These are phyloP conservation scores for Mrakia gelida DNA, from an alignment of 768 basidiomycete genomes.

Conservation along the genomic window DNA sequence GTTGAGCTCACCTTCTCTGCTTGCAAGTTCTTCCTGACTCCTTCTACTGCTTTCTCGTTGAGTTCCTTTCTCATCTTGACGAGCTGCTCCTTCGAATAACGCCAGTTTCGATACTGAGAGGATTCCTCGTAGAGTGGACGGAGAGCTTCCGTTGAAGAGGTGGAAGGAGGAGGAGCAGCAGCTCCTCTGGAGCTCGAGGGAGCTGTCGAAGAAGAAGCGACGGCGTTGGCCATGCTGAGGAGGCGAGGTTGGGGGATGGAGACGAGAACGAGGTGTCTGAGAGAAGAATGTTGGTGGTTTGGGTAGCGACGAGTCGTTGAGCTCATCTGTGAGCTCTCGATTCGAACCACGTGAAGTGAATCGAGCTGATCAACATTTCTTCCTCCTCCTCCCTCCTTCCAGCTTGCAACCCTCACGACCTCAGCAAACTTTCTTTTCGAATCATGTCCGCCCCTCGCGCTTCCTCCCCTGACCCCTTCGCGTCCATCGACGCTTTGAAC, in stretches of 20 bases:
- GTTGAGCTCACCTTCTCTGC: constrained; percentile 60
- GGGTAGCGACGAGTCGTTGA: not conserved
- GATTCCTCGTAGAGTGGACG: constrained; percentile 59
- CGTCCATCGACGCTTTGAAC: constrained; percentile 26
- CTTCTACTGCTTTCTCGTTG: constrained; percentile 70
- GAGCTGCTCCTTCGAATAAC: constrained; percentile 70
- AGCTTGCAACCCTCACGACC: too few species aligned
- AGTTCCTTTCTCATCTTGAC: constrained; percentile 58
- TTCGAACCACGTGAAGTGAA: not conserved
- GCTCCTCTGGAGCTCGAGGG: not conserved
- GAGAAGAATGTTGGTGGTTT: not conserved
- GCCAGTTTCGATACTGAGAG: constrained; percentile 68
- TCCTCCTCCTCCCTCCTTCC: not conserved
- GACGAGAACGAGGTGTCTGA: not conserved
- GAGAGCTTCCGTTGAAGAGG: not conserved
- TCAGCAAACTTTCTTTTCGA: too few species aligned
- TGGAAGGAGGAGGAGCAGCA: not conserved
- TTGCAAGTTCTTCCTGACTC: constrained; percentile 72
- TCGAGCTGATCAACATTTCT: too few species aligned
- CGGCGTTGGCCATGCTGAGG: not conserved
- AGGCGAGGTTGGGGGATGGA: too few species aligned
- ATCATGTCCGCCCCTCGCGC: too few species aligned
- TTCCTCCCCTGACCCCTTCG: not conserved
- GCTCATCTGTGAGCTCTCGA: not conserved
- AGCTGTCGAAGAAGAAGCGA: not conserved